These are phyloP conservation scores for Brasilioporus rufonigricans DNA, from an alignment of 768 basidiomycete genomes.

Conservation along the genomic window DNA sequence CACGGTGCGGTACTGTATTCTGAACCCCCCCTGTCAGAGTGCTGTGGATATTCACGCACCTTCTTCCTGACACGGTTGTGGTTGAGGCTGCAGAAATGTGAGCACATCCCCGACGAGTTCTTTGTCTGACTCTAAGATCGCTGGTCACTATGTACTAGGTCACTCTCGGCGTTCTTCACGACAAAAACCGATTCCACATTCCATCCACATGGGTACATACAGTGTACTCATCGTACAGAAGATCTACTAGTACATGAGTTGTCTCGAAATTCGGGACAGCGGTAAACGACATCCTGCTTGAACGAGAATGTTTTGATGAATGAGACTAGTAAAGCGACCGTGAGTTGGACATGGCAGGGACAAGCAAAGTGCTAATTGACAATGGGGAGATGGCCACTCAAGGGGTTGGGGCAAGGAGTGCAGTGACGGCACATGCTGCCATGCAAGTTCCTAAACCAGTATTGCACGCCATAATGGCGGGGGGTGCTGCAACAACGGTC, in stretches of 20 bases:
- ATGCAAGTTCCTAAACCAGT: conserved; percentile 23
- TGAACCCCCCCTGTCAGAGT: background rate
- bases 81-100: background rate
- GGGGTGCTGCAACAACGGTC: background rate
- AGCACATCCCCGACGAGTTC: background rate
- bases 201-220: conserved; percentile 1
- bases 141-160: no score
- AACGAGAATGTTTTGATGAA: background rate
- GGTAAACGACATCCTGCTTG: no score
- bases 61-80: conserved; percentile 22
- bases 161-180: no score
- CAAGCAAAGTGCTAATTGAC: background rate
- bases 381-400: background rate
- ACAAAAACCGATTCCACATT: background rate
- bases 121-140: no score
- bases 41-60: conserved; percentile 9
- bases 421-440: conserved; percentile 18
- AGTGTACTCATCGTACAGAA: background rate
- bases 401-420: conserved; percentile 23
- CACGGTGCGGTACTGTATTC: conserved; percentile 40
- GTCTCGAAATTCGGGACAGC: conserved; percentile 4
- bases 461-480: conserved; percentile 17
- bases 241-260: background rate
- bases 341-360: background rate
- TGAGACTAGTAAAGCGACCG: background rate